phyloP scores from a whole-genome alignment of 345 rosid genomes.

The Stellera chamaejasme region DNA sequence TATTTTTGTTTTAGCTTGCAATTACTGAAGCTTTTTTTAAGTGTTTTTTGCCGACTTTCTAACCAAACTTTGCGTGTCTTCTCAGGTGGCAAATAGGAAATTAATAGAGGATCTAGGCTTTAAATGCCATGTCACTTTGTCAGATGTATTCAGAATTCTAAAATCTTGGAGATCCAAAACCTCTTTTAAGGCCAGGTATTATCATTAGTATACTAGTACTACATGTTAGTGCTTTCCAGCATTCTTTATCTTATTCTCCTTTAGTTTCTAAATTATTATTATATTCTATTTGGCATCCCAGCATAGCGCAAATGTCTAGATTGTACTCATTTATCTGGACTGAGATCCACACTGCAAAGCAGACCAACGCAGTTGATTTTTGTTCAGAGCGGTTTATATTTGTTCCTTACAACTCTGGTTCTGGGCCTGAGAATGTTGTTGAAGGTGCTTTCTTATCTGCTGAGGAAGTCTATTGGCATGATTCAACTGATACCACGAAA shows the following conservation, averaged over 20 bases:
- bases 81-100: conserved; percentile 60
- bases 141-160: conserved; percentile 50
- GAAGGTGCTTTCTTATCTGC: conserved; percentile 56
- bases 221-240: too few species aligned
- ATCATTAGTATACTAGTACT: too few species aligned
- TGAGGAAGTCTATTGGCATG: conserved; percentile 74
- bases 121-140: conserved; percentile 56
- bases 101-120: conserved; percentile 58
- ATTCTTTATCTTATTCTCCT: neutral
- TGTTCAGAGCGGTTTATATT: conserved; percentile 49
- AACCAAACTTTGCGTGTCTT: conserved; percentile 6
- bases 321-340: conserved; percentile 69
- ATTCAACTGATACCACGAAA: conserved; percentile 60
- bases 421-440: conserved; percentile 36
- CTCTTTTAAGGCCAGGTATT: conserved; percentile 72
- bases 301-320: conserved; percentile 66
- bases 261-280: conserved; percentile 6
- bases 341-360: conserved; percentile 46
- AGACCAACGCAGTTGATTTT: conserved; percentile 43
- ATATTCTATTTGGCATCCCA: conserved; percentile 30
- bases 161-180: conserved; percentile 45
- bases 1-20: neutral
- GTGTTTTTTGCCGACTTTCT: conserved; percentile 1
- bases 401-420: conserved; percentile 46
- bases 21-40: conserved; percentile 1